Percentiles rank a stretch among this genome's conserved stretches.
Evolutionary conservation across 2,329 filamentous ascomycete genomes (phyloP).

Genomic region (Endothia cerciana): DNA sequence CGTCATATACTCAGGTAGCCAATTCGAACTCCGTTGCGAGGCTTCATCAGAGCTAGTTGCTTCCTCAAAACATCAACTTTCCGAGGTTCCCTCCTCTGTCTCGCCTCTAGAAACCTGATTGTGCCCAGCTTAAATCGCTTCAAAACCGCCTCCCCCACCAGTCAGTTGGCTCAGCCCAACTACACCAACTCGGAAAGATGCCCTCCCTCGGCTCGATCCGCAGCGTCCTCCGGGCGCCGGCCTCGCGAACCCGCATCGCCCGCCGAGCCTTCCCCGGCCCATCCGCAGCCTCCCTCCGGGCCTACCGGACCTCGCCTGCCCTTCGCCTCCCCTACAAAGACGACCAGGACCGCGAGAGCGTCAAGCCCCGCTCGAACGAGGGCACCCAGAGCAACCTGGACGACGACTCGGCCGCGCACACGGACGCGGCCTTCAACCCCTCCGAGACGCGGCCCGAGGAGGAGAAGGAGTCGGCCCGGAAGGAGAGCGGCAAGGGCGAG

Average conservation of each 20-base stretch:
- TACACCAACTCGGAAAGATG: constrained; percentile 2
- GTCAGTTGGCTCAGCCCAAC: not conserved
- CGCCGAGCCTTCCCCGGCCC: constrained; percentile 17
- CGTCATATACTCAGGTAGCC: not conserved
- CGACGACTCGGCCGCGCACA: constrained; percentile 56
- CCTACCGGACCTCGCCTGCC: constrained; percentile 40
- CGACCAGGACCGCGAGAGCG: constrained; percentile 60
- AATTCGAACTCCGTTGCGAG: not conserved
- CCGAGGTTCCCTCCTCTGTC: not conserved
- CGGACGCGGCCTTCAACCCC: constrained; percentile 70
- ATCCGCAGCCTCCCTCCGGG: constrained; percentile 29
- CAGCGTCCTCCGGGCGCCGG: constrained; percentile 25
- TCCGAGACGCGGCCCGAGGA: constrained; percentile 68
- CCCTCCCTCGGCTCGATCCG: constrained; percentile 20
- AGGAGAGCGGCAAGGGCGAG: constrained; percentile 36
- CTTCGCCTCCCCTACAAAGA: constrained; percentile 50
- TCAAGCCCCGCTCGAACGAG: constrained; percentile 69
- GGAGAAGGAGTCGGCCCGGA: constrained; percentile 50
- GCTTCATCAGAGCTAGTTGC: not conserved
- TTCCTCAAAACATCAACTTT: not conserved
- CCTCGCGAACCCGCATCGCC: constrained; percentile 20
- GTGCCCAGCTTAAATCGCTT: too few species aligned
- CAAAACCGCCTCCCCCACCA: not conserved
- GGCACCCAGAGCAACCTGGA: constrained; percentile 71
- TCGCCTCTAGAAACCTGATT: too few species aligned